phyloP scores from a whole-genome alignment of 2,329 filamentous ascomycete genomes.

The Aureobasidium sp. region DNA sequence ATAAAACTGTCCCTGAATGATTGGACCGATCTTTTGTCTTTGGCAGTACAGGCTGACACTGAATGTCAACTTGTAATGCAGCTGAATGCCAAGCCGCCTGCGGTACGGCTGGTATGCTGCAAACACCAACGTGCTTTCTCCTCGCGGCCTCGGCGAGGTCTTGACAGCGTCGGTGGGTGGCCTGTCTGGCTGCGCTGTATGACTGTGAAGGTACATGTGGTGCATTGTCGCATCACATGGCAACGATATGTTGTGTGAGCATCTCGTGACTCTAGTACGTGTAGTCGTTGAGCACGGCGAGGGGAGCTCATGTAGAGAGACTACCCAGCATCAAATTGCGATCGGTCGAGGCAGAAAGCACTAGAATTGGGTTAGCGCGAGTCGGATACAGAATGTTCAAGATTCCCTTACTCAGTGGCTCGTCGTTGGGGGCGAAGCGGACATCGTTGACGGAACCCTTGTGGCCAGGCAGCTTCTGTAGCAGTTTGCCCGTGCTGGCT shows the following conservation, averaged over 20 bases:
- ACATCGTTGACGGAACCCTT: slow-evolving; percentile 93
- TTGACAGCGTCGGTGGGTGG: not conserved
- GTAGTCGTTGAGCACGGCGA: not conserved
- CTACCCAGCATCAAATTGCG: slow-evolving; percentile 29
- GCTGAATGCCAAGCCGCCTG: too few species aligned
- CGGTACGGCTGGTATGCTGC: not conserved
- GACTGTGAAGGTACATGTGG: not conserved
- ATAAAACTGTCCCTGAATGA: too few species aligned
- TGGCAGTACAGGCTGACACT: too few species aligned
- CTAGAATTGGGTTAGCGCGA: slow-evolving; percentile 1
- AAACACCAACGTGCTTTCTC: not conserved
- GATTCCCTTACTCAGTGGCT: slow-evolving; percentile 72
- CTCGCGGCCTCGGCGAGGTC: not conserved
- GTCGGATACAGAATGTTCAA: not conserved
- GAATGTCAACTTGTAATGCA: too few species aligned
- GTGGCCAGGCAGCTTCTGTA: slow-evolving; percentile 93
- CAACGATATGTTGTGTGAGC: not conserved
- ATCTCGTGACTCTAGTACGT: not conserved
- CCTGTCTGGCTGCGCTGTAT: not conserved
- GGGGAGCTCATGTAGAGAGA: slow-evolving; percentile 4
- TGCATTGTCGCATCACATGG: not conserved
- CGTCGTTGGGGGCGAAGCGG: slow-evolving; percentile 75
- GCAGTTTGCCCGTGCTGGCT: slow-evolving; percentile 73
- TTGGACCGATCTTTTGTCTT: too few species aligned
- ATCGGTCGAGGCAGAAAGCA: slow-evolving; percentile 31